Base-by-base conservation (phyloP, 805 yeast species). In the Candida nanaspora region DNA sequence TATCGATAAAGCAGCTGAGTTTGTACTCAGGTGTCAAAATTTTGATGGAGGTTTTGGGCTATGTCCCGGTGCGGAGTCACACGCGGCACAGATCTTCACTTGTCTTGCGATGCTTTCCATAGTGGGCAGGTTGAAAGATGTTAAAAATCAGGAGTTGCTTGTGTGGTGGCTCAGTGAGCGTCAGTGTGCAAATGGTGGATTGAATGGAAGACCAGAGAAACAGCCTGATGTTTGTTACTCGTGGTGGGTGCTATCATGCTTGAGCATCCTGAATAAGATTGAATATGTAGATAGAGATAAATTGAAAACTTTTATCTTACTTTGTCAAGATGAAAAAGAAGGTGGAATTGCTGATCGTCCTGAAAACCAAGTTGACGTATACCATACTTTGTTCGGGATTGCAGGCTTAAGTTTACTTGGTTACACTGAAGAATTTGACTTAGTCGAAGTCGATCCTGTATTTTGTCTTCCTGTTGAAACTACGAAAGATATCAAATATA, bases 11-110 rank as follows among this genome's bases (percentile, higher is more conserved):
- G 87, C 96, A 0, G 80, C 77, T 1, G 65, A 64, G 1, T 91
- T 78, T 61, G 74, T 91, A 2, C 49, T 72, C 39, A 55, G 56
- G 29, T 93, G 98, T 61, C 81, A 74, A 46, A 93, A 93, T 59
- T 91, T 87, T 56, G 98, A 93, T 57, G 99, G 98, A 3, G 96
- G 95, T 0, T 93, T 84, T 68, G 98, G 98, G 0, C 68, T 86
- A 62, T 78, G 78, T 8, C 98, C 98, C 0, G 96, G 96, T 1
- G 91, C 95, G 0, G 99, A 93, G 59, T 80, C 91, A 35, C 99
- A 93, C 60, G 82, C 95, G 1, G 97, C 96, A 0, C 95, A 86
- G 59, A 84, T 81, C 0, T 88, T 87, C 52, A 86, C 94, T 0
- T 88, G 95, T 46, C 57, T 93, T 1, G 98, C 83, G 1, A 72